Base-by-base conservation (phyloP, 371 early-diverging fungal genomes). In the Entomophthora muscae region DNA sequence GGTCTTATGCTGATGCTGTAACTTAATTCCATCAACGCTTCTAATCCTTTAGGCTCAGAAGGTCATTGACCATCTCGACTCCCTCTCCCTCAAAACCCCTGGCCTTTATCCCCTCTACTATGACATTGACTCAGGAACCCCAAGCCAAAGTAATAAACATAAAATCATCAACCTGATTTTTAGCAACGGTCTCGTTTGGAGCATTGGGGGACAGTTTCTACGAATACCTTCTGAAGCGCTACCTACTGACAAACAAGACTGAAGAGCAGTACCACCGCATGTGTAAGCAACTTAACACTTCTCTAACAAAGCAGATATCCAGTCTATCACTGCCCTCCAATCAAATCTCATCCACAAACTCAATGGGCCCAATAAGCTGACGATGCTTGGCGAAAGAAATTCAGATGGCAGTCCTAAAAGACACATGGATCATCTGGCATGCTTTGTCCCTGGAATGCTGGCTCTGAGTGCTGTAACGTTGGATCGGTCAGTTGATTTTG, bases 61-160 rank as follows among this genome's bases (percentile, higher is more conserved):
- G 31, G 30, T 57, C 57, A 26, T 57, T 28, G 22, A 57, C 22
- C 27, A 28, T 17, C 3, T 57, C 13, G 57, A 57, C 7, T 5
- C 30, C 13, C 17, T 24, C 13, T 10, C 27, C 28, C 13, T 26
- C 17, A 22, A 57, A 17, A 57, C 23, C 22, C 57, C 57, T 17
- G 57, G 57, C 17, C 23, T 57, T 3, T 57, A 57, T 22, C 57
- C 57, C 1, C 65, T 70, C 10, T 59, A 61, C 2, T 65, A 83
- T n/a, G 57, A 71, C 27, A 61, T 68, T 1, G 32, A 62, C 1
- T 66, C 57, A 21, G 23, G 23, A 22, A 23, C 21, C 10, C n/a
- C n/a, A 10, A 55, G 10, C 26, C 10, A 10, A 21, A 21, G 55
- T 55, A 55, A 55, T 10, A 22, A 55, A n/a, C n/a, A n/a, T n/a